These are phyloP conservation scores for Whalleya microplaca DNA, from an alignment of 2,329 filamentous ascomycete genomes.

Conservation along the genomic window DNA sequence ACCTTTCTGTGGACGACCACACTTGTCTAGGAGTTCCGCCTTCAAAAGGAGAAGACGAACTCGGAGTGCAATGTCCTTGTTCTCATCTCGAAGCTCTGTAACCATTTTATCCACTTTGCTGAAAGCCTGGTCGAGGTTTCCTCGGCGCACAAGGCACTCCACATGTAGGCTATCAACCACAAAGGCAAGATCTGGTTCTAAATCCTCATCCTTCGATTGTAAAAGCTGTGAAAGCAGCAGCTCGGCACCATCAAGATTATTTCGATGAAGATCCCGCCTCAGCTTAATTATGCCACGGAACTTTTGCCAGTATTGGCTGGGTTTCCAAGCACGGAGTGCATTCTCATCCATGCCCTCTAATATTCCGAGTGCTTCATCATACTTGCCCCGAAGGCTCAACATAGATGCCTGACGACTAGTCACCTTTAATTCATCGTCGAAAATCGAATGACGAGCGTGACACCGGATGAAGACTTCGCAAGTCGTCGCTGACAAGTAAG, in stretches of 20 bases:
- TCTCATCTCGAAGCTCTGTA: constrained; percentile 46
- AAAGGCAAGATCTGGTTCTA: constrained; percentile 57
- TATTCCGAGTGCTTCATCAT: constrained; percentile 66
- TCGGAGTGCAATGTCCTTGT: constrained; percentile 63
- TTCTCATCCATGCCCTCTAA: constrained; percentile 65
- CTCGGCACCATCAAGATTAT: constrained; percentile 56
- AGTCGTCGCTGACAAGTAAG: constrained; percentile 58
- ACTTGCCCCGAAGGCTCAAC: constrained; percentile 69
- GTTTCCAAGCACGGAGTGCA: constrained; percentile 72
- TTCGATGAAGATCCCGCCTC: constrained; percentile 62
- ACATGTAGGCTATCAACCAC: constrained; percentile 56
- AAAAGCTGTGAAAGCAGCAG: constrained; percentile 55
- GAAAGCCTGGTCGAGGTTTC: constrained; percentile 53
- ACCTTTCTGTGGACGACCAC: constrained; percentile 71
- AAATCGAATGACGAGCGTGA: constrained; percentile 59
- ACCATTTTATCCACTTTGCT: constrained; percentile 51
- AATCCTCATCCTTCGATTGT: constrained; percentile 53
- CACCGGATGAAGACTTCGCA: constrained; percentile 78
- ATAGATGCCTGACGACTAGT: constrained; percentile 72
- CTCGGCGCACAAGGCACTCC: constrained; percentile 53
- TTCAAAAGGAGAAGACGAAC: constrained; percentile 75
- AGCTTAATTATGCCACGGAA: constrained; percentile 70
- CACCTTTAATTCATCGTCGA: constrained; percentile 80
- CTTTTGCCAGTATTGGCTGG: constrained; percentile 73
- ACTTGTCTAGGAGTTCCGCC: constrained; percentile 68